These are phyloP conservation scores for Rickenella mellea DNA, from an alignment of 768 basidiomycete species.

Conservation along the genomic window DNA sequence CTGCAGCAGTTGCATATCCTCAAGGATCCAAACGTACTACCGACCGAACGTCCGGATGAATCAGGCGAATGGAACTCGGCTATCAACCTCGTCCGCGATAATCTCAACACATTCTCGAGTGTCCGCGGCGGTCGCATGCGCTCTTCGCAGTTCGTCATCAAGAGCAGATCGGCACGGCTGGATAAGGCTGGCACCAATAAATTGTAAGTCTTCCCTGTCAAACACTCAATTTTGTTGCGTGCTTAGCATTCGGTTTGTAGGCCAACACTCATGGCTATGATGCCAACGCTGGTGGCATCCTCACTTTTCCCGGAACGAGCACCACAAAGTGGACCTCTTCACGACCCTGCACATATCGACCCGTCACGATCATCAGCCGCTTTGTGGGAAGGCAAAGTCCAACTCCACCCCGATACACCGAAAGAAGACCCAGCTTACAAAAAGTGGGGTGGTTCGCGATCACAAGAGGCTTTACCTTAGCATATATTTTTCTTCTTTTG, in stretches of 20 bases:
- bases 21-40: conserved; percentile 55
- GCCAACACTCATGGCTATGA: conserved; percentile 67
- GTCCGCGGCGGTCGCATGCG: conserved; percentile 85
- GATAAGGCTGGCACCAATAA: conserved; percentile 30
- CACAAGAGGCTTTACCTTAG: too few species aligned
- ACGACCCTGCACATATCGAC: conserved; percentile 67
- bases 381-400: conserved; percentile 76
- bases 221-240: conserved; percentile 7
- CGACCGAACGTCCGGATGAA: conserved; percentile 47
- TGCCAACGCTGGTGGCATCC: conserved; percentile 65
- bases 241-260: conserved; percentile 23
- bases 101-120: conserved; percentile 72
- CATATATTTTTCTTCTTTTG: too few species aligned
- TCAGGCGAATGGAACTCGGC: conserved; percentile 68
- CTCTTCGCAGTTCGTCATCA: conserved; percentile 76
- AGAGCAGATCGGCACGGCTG: conserved; percentile 53
- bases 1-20: conserved; percentile 50
- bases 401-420: conserved; percentile 80
- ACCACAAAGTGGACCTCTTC: conserved; percentile 45
- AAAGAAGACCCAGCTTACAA: conserved; percentile 45
- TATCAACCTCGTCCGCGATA: conserved; percentile 75
- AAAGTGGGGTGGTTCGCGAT: conserved; percentile 25
- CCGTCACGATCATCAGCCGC: conserved; percentile 77
- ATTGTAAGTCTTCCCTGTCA: conserved; percentile 21
- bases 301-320: conserved; percentile 61